Evolutionary conservation across 2,329 filamentous ascomycete species (phyloP).

Genomic region (Fusarium clavum): DNA sequence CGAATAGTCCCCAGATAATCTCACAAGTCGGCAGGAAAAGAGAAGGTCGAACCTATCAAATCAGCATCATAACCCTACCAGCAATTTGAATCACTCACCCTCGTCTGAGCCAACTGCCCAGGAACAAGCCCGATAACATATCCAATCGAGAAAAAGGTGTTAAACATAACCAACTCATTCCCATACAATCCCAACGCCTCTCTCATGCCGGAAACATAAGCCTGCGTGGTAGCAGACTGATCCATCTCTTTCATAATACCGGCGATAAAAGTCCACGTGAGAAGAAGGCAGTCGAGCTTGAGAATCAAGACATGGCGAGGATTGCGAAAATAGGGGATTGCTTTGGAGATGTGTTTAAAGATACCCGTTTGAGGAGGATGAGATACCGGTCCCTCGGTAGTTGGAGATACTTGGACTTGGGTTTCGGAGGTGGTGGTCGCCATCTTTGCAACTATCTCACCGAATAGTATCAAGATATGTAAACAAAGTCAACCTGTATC

Average conservation of each 20-base stretch:
- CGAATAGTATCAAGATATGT: neutral
- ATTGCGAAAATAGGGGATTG: conserved; percentile 45
- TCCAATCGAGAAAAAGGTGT: conserved; percentile 68
- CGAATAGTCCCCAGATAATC: conserved; percentile 47
- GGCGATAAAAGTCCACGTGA: conserved; percentile 53
- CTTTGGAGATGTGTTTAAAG: conserved; percentile 37
- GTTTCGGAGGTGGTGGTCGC: conserved; percentile 1
- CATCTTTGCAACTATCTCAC: conserved; percentile 9
- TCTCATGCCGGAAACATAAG: conserved; percentile 54
- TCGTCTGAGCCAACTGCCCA: conserved; percentile 54
- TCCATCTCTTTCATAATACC: conserved; percentile 54
- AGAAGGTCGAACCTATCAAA: conserved; percentile 50
- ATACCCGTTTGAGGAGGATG: conserved; percentile 30
- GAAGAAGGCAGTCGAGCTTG: conserved; percentile 51
- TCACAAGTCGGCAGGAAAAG: conserved; percentile 56
- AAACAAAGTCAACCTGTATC: too few relatives aligned
- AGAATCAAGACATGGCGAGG: conserved; percentile 51
- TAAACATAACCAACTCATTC: conserved; percentile 66
- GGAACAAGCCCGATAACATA: conserved; percentile 64
- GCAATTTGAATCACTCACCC: conserved; percentile 11
- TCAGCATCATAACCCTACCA: neutral
- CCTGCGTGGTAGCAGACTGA: conserved; percentile 52
- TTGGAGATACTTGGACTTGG: neutral
- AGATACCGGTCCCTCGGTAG: neutral
- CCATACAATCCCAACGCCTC: conserved; percentile 53